Evolutionary conservation across 2,329 filamentous ascomycete genomes (phyloP), one percentile per base, ranked within the genome.

Genomic region (Hypoxylon sp.): DNA sequence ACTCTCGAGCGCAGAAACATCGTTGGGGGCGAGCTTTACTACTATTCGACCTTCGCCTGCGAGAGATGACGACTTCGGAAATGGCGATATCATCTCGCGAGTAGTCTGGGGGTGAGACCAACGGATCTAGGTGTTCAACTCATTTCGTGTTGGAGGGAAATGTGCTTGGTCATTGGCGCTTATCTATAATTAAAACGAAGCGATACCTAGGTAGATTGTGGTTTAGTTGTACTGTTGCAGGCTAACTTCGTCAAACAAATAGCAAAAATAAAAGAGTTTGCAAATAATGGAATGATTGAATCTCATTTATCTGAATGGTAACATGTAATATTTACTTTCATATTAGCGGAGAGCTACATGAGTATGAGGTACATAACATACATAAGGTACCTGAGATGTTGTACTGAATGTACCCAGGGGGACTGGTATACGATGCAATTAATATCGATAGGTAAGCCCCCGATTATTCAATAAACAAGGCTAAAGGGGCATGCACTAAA

Each of bases 21-120:
- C 84, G 30, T 89, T 89, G 34, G 94, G 92, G 8, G 94, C 84
- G 5, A 91, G 80, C 19, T 87, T 87, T 59, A 93, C 87, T 55
- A 93, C 83, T 69, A 97, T 91, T 68, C 84, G 85, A 64, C 95
- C 95, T 74, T 92, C 84, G 59, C 95, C 95, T 20, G 94, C 87
- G 55, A 84, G 83, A 22, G 91, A 91, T 39, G 89, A 85, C 26
- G 91, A 91, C 53, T 86, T 82, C 51, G 91, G 88, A 74, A 96
- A 97, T 7, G 93, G 92, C n/a, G 89, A 93, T 65, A 78, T 78
- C 83, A 86, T 73, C 34, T 61, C 54, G 54, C 19, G 24, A 11
- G 6, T 44, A 20, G 17, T 30, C 19, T 13, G 11, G 28, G 26
- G 19, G 6, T 6, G 10, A 50, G 24, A n/a, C 19, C 10, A 26